These are phyloP conservation scores for Coemansia sp. DNA, from an alignment of 192 early-diverging fungal species.

Conservation along the genomic window DNA sequence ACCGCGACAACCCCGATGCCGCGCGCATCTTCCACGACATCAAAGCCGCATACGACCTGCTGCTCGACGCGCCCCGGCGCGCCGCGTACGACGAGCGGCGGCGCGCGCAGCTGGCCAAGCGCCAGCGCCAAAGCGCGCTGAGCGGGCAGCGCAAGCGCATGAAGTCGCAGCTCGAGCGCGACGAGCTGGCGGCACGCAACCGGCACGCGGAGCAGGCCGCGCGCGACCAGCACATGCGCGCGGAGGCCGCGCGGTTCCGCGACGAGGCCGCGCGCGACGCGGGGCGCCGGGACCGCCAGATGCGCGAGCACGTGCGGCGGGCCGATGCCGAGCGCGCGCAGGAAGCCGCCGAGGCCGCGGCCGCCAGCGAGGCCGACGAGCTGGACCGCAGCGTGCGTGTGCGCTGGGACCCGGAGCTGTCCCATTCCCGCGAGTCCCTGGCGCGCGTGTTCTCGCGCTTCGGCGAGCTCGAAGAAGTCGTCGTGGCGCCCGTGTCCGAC, in stretches of 20 bases:
- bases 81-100: slow-evolving; percentile 32
- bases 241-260: slow-evolving; percentile 35
- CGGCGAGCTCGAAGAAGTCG: slow-evolving; percentile 41
- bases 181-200: slow-evolving; percentile 17
- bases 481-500: slow-evolving; percentile 29
- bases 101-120: slow-evolving; percentile 29
- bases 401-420: slow-evolving; percentile 17
- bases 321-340: slow-evolving; percentile 11
- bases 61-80: slow-evolving; percentile 18
- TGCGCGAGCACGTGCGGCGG: slow-evolving; percentile 28
- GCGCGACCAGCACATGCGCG: slow-evolving; percentile 10
- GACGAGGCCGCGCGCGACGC: slow-evolving; percentile 21
- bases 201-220: not conserved
- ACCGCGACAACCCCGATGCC: slow-evolving; percentile 44
- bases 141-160: slow-evolving; percentile 35
- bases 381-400: slow-evolving; percentile 32
- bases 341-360: not conserved
- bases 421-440: slow-evolving; percentile 8
- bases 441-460: slow-evolving; percentile 19
- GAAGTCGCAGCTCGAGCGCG: slow-evolving; percentile 41
- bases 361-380: slow-evolving; percentile 12
- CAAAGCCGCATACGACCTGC: slow-evolving; percentile 35
- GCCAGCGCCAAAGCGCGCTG: slow-evolving; percentile 29
- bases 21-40: slow-evolving; percentile 27
- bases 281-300: slow-evolving; percentile 15